Evolutionary conservation across 1,284 basidiomycete genomes (phyloP).

Genomic region (Ceraceosorus guamensis): DNA sequence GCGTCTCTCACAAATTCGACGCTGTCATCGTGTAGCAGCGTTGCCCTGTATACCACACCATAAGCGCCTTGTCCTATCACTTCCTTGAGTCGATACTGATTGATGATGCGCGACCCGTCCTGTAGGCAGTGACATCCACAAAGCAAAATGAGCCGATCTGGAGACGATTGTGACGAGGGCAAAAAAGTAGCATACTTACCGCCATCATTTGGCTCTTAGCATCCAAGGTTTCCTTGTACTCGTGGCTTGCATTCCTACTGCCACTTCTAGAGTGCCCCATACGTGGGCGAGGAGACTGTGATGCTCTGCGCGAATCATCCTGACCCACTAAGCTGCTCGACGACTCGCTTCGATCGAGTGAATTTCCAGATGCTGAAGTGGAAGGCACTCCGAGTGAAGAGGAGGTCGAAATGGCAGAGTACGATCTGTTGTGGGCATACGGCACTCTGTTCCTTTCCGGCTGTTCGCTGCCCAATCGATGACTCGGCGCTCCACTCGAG

Average conservation of each 20-base stretch:
- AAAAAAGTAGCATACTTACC: conserved; percentile 1
- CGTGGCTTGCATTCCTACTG: background rate
- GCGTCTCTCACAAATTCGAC: conserved; percentile 10
- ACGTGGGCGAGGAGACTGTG: too few relatives aligned
- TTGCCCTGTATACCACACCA: conserved; percentile 35
- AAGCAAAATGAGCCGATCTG: background rate
- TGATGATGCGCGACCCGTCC: conserved; percentile 43
- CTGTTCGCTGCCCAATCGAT: too few relatives aligned
- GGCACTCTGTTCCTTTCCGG: too few relatives aligned
- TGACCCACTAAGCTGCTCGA: too few relatives aligned
- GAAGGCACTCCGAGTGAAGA: too few relatives aligned
- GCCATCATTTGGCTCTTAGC: conserved; percentile 36
- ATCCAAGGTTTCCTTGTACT: conserved; percentile 37
- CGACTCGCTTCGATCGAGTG: too few relatives aligned
- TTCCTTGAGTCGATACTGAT: conserved; percentile 42
- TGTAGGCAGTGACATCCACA: background rate
- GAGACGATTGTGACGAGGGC: background rate
- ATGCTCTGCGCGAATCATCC: too few relatives aligned
- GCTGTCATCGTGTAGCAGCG: conserved; percentile 20
- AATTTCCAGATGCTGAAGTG: too few relatives aligned
- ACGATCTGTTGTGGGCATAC: too few relatives aligned
- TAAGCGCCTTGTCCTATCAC: conserved; percentile 43
- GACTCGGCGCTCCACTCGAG: too few relatives aligned
- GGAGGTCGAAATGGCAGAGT: too few relatives aligned
- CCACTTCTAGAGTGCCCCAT: background rate